A percentile compares a stretch with the other conserved stretches of the same genome.
phyloP scores from a whole-genome alignment of 2,329 filamentous ascomycete species.

The Scedosporium boydii region DNA sequence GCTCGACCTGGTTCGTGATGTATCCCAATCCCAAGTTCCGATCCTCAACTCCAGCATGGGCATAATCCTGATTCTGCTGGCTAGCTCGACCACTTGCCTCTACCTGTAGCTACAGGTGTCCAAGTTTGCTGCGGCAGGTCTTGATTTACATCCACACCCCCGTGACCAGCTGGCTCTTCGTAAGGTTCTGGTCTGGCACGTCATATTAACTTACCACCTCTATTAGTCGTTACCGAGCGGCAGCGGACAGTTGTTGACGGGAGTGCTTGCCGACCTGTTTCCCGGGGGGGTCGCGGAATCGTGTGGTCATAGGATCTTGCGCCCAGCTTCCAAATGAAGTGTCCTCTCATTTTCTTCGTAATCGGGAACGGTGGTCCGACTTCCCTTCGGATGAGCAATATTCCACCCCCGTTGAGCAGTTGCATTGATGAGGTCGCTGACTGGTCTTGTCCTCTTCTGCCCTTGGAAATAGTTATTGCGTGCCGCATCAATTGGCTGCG shows the following conservation, averaged over 20 bases:
- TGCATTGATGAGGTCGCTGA: neutral
- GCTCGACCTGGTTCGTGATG: too few relatives aligned
- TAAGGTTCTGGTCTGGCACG: neutral
- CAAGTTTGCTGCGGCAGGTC: neutral
- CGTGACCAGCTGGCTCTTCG: neutral
- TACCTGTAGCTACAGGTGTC: neutral
- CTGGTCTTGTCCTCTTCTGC: neutral
- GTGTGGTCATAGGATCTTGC: neutral
- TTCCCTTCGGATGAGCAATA: slow-evolving; percentile 6
- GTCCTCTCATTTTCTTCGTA: neutral
- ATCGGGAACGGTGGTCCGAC: slow-evolving; percentile 2
- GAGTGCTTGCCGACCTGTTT: slow-evolving; percentile 3
- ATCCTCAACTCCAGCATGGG: too few relatives aligned
- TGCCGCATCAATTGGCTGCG: neutral
- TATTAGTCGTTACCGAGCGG: neutral
- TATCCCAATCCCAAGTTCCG: too few relatives aligned
- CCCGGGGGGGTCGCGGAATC: neutral
- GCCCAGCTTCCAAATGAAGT: slow-evolving; percentile 5
- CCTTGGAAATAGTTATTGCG: neutral
- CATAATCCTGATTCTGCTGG: neutral
- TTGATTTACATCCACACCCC: slow-evolving; percentile 2
- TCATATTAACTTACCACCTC: slow-evolving; percentile 4
- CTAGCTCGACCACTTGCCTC: neutral
- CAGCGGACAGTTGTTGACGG: slow-evolving; percentile 6
- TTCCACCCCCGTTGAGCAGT: neutral